Evolutionary conservation across 2,329 filamentous ascomycete species (phyloP).

Genomic region (Aspergillus puulaauensis): DNA sequence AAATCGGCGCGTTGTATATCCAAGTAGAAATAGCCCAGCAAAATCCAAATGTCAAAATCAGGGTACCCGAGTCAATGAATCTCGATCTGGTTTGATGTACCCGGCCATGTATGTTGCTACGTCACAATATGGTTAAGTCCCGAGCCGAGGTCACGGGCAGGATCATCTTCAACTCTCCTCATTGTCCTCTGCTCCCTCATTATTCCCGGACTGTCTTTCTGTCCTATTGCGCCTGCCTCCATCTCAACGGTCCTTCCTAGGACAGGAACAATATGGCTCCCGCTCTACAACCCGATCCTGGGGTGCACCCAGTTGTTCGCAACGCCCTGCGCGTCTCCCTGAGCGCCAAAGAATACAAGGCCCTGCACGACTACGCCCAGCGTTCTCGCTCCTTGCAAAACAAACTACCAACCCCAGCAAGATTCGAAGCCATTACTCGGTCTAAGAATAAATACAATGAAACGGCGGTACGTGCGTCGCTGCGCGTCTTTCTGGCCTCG

Average conservation of each 20-base stretch:
- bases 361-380: constrained; percentile 79
- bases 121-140: not conserved
- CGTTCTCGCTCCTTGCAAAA: constrained; percentile 59
- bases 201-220: not conserved
- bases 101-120: not conserved
- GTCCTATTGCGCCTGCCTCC: not conserved
- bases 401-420: constrained; percentile 49
- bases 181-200: not conserved
- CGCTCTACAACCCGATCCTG: constrained; percentile 16
- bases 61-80: not conserved
- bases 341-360: constrained; percentile 81
- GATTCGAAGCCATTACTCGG: constrained; percentile 52
- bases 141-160: constrained; percentile 23
- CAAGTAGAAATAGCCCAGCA: too few species aligned
- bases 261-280: constrained; percentile 24
- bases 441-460: constrained; percentile 66
- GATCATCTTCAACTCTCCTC: not conserved
- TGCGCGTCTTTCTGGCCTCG: constrained; percentile 68
- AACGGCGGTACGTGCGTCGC: constrained; percentile 66
- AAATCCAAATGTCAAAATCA: too few species aligned
- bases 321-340: constrained; percentile 83
- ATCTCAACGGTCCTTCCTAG: not conserved
- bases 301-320: constrained; percentile 70
- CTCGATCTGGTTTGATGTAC: not conserved
- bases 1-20: too few species aligned